phyloP scores from a whole-genome alignment of 768 basidiomycete genomes.

The Tubosaeta sp. region DNA sequence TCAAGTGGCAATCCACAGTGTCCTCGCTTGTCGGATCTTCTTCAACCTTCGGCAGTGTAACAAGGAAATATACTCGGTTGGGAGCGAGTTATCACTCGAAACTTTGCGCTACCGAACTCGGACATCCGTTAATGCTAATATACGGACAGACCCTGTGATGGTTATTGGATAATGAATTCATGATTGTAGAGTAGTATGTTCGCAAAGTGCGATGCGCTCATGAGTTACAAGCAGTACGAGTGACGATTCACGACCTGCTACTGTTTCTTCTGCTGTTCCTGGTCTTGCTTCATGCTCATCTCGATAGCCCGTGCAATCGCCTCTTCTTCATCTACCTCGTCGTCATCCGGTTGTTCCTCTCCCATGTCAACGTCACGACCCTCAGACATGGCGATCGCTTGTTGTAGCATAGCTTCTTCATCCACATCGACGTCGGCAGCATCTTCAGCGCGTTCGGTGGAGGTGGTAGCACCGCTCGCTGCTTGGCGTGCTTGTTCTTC shows the following conservation, averaged over 20 bases:
- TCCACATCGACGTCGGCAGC: slow-evolving; percentile 58
- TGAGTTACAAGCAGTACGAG: not conserved
- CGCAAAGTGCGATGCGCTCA: too few relatives aligned
- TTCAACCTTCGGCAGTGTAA: slow-evolving; percentile 25
- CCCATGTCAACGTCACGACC: slow-evolving; percentile 50
- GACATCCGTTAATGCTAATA: not conserved
- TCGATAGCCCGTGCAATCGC: slow-evolving; percentile 88
- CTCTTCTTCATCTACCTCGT: slow-evolving; percentile 78
- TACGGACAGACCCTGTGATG: not conserved
- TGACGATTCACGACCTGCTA: slow-evolving; percentile 5
- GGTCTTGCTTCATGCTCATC: slow-evolving; percentile 82
- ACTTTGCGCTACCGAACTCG: slow-evolving; percentile 1
- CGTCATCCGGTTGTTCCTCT: slow-evolving; percentile 53
- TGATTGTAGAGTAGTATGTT: not conserved
- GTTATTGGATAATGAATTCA: not conserved
- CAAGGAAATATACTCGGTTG: not conserved
- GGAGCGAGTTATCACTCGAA: not conserved
- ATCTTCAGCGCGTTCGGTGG: slow-evolving; percentile 19
- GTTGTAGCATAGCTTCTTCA: slow-evolving; percentile 72
- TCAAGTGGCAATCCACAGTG: slow-evolving; percentile 25
- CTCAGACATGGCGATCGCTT: slow-evolving; percentile 74
- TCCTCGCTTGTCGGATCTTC: slow-evolving; percentile 26
- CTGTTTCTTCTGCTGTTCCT: slow-evolving; percentile 40
- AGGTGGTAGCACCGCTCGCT: slow-evolving; percentile 17
- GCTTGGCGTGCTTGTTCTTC: slow-evolving; percentile 36